Percentiles rank a stretch among this genome's conserved stretches.
These are phyloP conservation scores for Tricholoma sp. DNA, from an alignment of 768 basidiomycete species.

Conservation along the genomic window DNA sequence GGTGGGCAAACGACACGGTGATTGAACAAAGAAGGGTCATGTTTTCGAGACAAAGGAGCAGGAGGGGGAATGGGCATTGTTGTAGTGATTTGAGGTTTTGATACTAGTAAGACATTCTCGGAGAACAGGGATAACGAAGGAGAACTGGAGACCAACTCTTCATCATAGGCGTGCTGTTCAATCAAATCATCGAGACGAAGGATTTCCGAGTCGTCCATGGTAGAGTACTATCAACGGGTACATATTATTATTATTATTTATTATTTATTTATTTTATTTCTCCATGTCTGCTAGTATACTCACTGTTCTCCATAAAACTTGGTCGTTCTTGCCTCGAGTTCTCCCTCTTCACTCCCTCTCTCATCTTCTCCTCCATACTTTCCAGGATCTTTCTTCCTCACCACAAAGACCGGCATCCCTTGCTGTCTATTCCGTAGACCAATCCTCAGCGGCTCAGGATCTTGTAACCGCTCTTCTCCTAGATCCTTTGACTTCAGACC, in stretches of 20 bases:
- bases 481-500: constrained; percentile 61
- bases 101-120: no score
- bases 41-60: constrained; percentile 50
- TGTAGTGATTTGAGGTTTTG: constrained; percentile 35
- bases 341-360: constrained; percentile 20
- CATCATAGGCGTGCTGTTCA: constrained; percentile 70
- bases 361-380: constrained; percentile 32
- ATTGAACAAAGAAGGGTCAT: constrained; percentile 41
- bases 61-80: constrained; percentile 69
- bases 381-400: constrained; percentile 28
- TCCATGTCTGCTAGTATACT: no score
- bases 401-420: constrained; percentile 37
- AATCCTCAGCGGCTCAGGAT: constrained; percentile 48
- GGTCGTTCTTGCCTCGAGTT: constrained; percentile 39
- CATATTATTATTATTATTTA: neutral
- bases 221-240: no score
- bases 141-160: constrained; percentile 55
- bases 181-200: constrained; percentile 70
- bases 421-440: constrained; percentile 54
- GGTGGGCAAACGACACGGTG: constrained; percentile 66
- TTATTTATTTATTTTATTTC: neutral
- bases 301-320: constrained; percentile 46
- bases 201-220: constrained; percentile 50
- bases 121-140: constrained; percentile 29
- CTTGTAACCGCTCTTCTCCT: constrained; percentile 67